These are phyloP conservation scores for Botrytis pseudocinerea DNA, from an alignment of 2,329 filamentous ascomycete genomes.

Conservation along the genomic window DNA sequence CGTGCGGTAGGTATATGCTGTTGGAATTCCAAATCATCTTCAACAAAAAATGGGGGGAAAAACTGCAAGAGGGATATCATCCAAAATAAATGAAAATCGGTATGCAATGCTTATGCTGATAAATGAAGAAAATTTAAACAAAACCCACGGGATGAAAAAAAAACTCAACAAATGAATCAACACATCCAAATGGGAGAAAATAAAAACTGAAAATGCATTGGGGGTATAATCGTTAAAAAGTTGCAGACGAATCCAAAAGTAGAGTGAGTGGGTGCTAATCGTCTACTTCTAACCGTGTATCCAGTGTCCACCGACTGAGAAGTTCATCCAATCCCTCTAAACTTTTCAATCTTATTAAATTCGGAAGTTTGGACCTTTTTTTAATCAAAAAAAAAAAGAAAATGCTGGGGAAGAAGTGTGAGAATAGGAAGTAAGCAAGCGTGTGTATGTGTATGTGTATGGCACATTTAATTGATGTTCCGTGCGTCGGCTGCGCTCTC, in stretches of 20 bases:
- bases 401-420: background rate
- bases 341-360: conserved; percentile 7
- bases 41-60: background rate
- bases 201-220: conserved; percentile 4
- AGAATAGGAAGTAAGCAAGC: background rate
- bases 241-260: conserved; percentile 19
- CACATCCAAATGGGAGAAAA: background rate
- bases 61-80: conserved; percentile 3
- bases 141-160: background rate
- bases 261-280: conserved; percentile 6
- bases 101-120: background rate
- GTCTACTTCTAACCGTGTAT: conserved; percentile 13
- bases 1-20: background rate
- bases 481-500: background rate
- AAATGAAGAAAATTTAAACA: background rate
- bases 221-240: conserved; percentile 20
- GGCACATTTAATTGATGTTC: conserved; percentile 1
- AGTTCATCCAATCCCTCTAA: conserved; percentile 16
- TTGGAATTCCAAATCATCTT: conserved; percentile 5
- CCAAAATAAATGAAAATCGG: background rate
- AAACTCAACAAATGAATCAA: conserved; percentile 4
- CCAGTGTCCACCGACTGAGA: conserved; percentile 5
- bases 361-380: background rate
- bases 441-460: background rate
- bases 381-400: background rate